Evolutionary conservation across 1,284 basidiomycete species (phyloP), one percentile per base, ranked within the genome.

Genomic region (Rhodotorula sp.): DNA sequence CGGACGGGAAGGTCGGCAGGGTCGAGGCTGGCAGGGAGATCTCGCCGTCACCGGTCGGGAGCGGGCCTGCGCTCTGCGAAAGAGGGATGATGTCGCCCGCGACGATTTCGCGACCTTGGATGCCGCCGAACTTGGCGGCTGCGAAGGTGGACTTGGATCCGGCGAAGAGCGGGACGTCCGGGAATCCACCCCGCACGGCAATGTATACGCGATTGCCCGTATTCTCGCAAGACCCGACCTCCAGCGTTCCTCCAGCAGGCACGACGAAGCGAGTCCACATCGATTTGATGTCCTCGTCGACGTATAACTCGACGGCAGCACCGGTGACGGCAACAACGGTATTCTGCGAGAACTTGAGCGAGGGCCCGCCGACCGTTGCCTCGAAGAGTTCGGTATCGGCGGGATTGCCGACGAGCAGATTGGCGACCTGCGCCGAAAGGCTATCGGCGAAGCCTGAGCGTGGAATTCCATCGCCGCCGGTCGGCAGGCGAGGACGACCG

Each of bases 371-470:
- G 61, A 82, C 66, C 8, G 80, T 83, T 42, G 88, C 82, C 78
- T 91, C 90, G 12, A 91, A 78, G 0, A 83, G 87, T 78, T 90
- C 89, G 0, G 80, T 86, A 12, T 80, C 84, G 5, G 80, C 76
- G 0, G 81, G 73, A 78, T 91, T 91, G 12, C 87, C 87, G 14
- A 86, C 87, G 19, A 91, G 82, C 9, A 67, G 73, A 76, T 90
- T 90, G 17, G 86, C 89, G 0, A 84, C 82, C 54, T 84, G 81
- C 78, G 89, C 87, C 0, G 88, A 86, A 12, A 87, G 80, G 16
- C 82, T 77, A 78, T 91, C 90, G 85, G 88, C 87, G 0, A 89
- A 87, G 0, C 90, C 90, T 68, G 87, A 86, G n/a, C 82, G 84
- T 0, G 90, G 90, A 14, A 90, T 85, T 19, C 90, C 89, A 55